Conservation (phyloP, 2,329 filamentous ascomycete genomes). For the Cylindrodendrum hubeiense region DNA sequence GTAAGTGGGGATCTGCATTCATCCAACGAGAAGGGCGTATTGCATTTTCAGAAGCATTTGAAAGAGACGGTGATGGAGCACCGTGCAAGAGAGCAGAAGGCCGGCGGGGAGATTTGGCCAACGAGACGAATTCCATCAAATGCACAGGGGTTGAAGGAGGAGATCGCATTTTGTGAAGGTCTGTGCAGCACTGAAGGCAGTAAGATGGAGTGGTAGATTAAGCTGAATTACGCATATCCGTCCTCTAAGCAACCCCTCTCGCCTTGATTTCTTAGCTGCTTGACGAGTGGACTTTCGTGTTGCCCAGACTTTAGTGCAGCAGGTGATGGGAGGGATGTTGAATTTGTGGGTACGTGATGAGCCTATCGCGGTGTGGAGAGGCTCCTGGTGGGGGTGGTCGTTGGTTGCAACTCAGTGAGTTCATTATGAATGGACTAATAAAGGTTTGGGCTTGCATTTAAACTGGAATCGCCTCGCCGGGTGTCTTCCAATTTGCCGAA, state of each 20-base stretch:
- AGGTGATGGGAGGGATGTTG: too few species aligned
- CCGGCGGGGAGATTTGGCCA: conserved; percentile 63
- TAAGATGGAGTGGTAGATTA: conserved; percentile 20
- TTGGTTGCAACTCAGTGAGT: too few species aligned
- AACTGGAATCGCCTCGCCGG: background rate
- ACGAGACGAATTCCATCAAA: conserved; percentile 50
- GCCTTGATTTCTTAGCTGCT: too few species aligned
- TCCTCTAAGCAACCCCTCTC: too few species aligned
- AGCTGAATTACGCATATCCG: too few species aligned
- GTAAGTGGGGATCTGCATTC: conserved; percentile 73
- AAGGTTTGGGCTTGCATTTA: too few species aligned
- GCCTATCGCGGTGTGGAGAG: too few species aligned
- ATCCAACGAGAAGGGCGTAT: conserved; percentile 67
- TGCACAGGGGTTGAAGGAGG: conserved; percentile 15
- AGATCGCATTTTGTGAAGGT: conserved; percentile 21
- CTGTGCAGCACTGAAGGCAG: conserved; percentile 5
- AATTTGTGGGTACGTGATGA: too few species aligned
- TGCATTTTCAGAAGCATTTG: conserved; percentile 65
- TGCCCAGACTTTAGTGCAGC: too few species aligned
- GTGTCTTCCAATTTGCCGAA: background rate
- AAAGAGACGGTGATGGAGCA: conserved; percentile 62
- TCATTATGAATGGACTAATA: too few species aligned
- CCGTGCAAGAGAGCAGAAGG: conserved; percentile 56
- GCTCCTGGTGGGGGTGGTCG: too few species aligned
- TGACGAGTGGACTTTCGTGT: too few species aligned